phyloP scores from a whole-genome alignment of 805 yeast genomes.

The Cyberlindnera euphorbiae region DNA sequence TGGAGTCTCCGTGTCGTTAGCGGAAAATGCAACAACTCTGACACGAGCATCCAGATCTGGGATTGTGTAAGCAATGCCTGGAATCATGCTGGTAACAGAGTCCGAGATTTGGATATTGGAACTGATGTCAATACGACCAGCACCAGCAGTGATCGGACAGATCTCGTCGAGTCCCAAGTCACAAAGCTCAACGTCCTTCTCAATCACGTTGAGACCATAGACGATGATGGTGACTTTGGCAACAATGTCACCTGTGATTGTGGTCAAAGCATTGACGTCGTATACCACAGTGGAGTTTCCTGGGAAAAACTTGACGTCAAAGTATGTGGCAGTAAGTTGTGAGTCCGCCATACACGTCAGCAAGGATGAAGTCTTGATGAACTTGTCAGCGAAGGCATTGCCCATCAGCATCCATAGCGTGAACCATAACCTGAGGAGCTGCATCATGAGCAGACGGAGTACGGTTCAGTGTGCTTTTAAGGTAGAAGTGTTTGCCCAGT shows the following conservation, averaged over 20 bases:
- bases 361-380: constrained; percentile 57
- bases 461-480: neutral
- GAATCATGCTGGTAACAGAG: constrained; percentile 49
- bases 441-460: constrained; percentile 5
- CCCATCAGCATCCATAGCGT: constrained; percentile 10
- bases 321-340: constrained; percentile 75
- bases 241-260: constrained; percentile 61
- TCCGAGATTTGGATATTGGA: constrained; percentile 42
- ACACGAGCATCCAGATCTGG: constrained; percentile 96
- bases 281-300: constrained; percentile 56
- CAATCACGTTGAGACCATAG: constrained; percentile 70
- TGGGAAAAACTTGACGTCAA: constrained; percentile 73
- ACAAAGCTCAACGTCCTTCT: constrained; percentile 60
- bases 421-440: constrained; percentile 5
- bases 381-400: constrained; percentile 9
- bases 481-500: neutral
- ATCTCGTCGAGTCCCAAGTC: constrained; percentile 46
- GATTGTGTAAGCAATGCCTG: constrained; percentile 79
- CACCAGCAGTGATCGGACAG: constrained; percentile 82
- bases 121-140: constrained; percentile 79
- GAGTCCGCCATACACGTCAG: constrained; percentile 92
- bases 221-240: constrained; percentile 66
- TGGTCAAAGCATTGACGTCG: constrained; percentile 72
- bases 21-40: constrained; percentile 57
- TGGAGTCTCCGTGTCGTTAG: constrained; percentile 41